Evolutionary conservation across 2,329 filamentous ascomycete genomes (phyloP).

Genomic region (Davidsoniella australis): DNA sequence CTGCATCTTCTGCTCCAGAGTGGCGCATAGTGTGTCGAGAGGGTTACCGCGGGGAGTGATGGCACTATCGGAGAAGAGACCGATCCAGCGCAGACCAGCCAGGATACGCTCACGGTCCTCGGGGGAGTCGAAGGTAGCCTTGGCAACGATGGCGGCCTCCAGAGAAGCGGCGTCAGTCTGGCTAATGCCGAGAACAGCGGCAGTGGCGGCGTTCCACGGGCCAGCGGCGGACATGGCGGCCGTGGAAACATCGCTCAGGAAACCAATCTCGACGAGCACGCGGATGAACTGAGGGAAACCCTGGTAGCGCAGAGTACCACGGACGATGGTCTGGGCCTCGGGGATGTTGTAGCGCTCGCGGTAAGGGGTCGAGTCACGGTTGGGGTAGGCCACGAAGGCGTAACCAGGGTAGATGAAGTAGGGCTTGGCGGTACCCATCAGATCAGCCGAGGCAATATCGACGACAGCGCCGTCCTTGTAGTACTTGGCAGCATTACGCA

Average conservation of each 20-base stretch:
- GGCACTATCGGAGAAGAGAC: constrained; percentile 47
- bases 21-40: constrained; percentile 79
- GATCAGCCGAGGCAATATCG: constrained; percentile 40
- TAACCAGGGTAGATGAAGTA: constrained; percentile 84
- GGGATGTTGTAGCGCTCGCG: constrained; percentile 81
- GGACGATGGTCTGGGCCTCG: constrained; percentile 76
- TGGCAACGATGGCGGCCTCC: constrained; percentile 53
- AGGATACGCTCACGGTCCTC: constrained; percentile 57
- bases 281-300: constrained; percentile 87
- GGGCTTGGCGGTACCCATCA: constrained; percentile 78
- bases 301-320: constrained; percentile 66
- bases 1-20: constrained; percentile 81
- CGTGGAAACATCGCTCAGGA: constrained; percentile 56
- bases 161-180: constrained; percentile 54
- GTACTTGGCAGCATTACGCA: constrained; percentile 71
- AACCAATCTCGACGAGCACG: constrained; percentile 74
- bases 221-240: constrained; percentile 49
- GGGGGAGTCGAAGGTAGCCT: constrained; percentile 45
- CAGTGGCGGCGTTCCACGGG: constrained; percentile 71
- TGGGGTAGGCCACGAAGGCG: constrained; percentile 81
- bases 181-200: constrained; percentile 54
- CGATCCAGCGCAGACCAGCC: constrained; percentile 54
- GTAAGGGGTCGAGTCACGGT: constrained; percentile 79
- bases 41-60: constrained; percentile 62
- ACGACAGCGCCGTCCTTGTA: constrained; percentile 64